These are phyloP conservation scores for Cymbidium sinense DNA, from an alignment of 106 monocot species.

Conservation along the genomic window DNA sequence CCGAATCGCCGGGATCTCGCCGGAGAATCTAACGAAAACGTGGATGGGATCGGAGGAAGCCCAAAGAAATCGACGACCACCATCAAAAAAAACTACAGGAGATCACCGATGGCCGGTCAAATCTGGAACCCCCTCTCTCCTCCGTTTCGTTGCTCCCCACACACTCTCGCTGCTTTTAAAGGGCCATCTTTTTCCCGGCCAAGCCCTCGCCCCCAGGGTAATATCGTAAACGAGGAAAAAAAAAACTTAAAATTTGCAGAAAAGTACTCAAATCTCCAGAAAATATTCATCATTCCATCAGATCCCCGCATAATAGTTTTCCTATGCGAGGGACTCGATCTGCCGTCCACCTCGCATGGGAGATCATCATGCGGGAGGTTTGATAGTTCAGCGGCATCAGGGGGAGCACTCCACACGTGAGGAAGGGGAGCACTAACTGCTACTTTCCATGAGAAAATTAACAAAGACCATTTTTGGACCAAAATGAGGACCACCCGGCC, in stretches of 20 bases:
- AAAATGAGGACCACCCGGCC: not conserved
- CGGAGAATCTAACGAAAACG: not conserved
- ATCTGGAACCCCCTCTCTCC: not conserved
- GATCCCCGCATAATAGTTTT: not conserved
- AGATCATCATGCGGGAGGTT: not conserved
- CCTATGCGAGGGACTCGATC: not conserved
- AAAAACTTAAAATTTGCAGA: not conserved
- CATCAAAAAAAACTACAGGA: not conserved
- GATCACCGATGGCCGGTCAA: not conserved
- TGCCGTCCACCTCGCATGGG: not conserved
- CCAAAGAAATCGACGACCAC: not conserved
- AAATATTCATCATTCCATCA: constrained; percentile 2
- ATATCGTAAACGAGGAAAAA: constrained; percentile 2
- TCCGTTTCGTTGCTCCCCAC: constrained; percentile 5
- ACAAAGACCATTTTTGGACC: not conserved
- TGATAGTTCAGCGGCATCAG: too few relatives aligned
- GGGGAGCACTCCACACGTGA: constrained; percentile 6
- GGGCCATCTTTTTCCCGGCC: constrained; percentile 1
- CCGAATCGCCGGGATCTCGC: not conserved
- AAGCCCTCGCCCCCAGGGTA: not conserved
- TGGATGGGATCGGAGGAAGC: not conserved
- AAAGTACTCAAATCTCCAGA: not conserved
- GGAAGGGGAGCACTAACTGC: constrained; percentile 9
- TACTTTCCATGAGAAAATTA: not conserved
- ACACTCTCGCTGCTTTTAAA: constrained; percentile 5